Conservation (phyloP, 2,329 filamentous ascomycete species). For the Zasmidium citrigriseum region DNA sequence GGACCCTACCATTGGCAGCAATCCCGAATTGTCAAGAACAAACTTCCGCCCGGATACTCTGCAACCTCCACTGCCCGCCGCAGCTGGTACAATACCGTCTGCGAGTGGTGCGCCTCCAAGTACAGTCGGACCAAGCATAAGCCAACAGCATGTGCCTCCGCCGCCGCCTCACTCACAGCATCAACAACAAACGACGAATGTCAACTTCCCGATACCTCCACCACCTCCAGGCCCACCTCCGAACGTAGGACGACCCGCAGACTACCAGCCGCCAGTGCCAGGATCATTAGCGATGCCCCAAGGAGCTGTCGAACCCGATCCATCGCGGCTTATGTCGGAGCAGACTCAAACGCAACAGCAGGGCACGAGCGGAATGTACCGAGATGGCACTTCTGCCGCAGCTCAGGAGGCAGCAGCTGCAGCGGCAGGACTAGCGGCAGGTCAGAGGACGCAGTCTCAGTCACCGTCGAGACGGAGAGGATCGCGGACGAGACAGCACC, state of each 20-base stretch:
- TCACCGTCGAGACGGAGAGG: conserved; percentile 27
- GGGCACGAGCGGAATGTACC: conserved; percentile 11
- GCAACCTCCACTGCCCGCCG: conserved; percentile 36
- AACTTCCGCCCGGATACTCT: conserved; percentile 32
- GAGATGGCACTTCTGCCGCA: conserved; percentile 14
- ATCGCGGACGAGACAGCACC: conserved; percentile 15
- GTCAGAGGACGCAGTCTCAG: conserved; percentile 27
- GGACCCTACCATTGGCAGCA: conserved; percentile 45
- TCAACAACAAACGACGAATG: conserved; percentile 16
- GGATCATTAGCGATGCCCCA: conserved; percentile 37
- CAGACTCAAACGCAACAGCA: conserved; percentile 33
- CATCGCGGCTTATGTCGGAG: conserved; percentile 33
- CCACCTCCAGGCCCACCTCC: conserved; percentile 39
- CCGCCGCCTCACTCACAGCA: conserved; percentile 8
- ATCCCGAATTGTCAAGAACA: conserved; percentile 45
- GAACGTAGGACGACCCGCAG: conserved; percentile 18
- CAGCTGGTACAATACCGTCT: conserved; percentile 29
- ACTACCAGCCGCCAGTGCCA: conserved; percentile 26
- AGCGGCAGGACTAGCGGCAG: conserved; percentile 26
- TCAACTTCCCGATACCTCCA: conserved; percentile 26
- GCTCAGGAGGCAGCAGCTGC: conserved; percentile 21
- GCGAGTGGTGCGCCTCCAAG: conserved; percentile 8
- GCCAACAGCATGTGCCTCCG: conserved; percentile 8
- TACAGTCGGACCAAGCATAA: conserved; percentile 10
- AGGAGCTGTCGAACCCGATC: conserved; percentile 43